Evolutionary conservation across 306 rosid species (phyloP).

Genomic region (Clitoria ternatea): DNA sequence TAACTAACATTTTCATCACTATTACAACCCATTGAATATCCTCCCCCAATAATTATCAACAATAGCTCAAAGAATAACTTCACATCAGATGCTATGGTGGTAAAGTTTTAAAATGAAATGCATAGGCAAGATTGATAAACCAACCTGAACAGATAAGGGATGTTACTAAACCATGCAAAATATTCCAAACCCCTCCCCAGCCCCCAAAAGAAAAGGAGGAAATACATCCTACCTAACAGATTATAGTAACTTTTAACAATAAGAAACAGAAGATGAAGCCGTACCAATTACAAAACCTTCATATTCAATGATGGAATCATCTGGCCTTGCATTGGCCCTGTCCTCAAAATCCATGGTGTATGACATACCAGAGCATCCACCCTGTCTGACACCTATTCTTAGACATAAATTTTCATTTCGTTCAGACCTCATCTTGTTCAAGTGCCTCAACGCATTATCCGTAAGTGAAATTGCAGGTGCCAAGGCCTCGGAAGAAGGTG

Average conservation of each 20-base stretch:
- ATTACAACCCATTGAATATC: background rate
- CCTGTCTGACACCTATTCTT: conserved; percentile 95
- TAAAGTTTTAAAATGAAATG: background rate
- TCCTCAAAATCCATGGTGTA: conserved; percentile 90
- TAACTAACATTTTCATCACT: background rate
- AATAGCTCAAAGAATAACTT: background rate
- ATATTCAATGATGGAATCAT: conserved; percentile 83
- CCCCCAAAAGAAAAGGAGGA: background rate
- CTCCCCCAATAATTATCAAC: background rate
- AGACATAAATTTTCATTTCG: conserved; percentile 70
- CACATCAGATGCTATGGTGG: background rate
- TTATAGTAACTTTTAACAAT: conserved; percentile 1
- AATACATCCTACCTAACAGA: background rate
- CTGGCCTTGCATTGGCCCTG: conserved; percentile 63
- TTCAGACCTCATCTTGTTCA: conserved; percentile 85
- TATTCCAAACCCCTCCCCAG: background rate
- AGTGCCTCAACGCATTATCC: conserved; percentile 81
- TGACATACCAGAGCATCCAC: conserved; percentile 99
- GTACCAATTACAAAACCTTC: conserved; percentile 78
- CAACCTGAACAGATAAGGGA: background rate
- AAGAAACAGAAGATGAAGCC: conserved; percentile 18
- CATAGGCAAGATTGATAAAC: background rate
- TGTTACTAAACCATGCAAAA: background rate
- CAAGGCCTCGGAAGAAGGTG: conserved; percentile 36
- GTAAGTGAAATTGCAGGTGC: conserved; percentile 47